Base-by-base conservation (phyloP, 1,284 basidiomycete species). In the Ustilago lituana region DNA sequence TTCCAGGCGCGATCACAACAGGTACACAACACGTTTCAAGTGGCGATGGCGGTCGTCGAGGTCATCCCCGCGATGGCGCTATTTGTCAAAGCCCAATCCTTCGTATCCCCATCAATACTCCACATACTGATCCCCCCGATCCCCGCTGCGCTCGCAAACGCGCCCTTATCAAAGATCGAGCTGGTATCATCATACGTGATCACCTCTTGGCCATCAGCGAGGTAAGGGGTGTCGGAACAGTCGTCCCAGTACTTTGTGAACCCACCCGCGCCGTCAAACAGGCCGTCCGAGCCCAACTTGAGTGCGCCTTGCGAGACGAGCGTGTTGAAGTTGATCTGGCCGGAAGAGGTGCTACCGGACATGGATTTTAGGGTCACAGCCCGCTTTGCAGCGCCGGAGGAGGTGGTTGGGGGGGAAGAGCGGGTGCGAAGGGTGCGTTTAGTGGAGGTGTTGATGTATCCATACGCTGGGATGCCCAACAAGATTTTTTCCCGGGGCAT, bases 401-500 rank as follows among this genome's bases (percentile, higher is more conserved):
- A 15, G 6, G 37, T 20, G 22, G 37, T 8, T 26, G 24, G 24
- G 4, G n/a, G 14, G n/a, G 41, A 19, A 12, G 57, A 36, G 32
- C 44, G 22, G 4, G 26, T 27, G 9, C 35, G 46, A 4, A 79
- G 40, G 3, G 38, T 59, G 1, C 15, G 54, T 22, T 55, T 62
- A 19, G 27, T 31, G 2, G 65, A 65, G 1, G 37, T 50, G 45
- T 53, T 57, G 43, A 79, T 59, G 58, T 79, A 79, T 15, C 77
- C 77, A 35, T 79, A 79, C 2, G 61, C 57, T 0, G 77, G 74
- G 24, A 76, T 62, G 12, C 77, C 77, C 1, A 79, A 51, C 3
- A 79, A 33, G 41, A 79, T 79, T 62, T 79, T 77, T 22, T 64
- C 45, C 6, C 69, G 15, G 3, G 77, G 77, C 76, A 79, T 77